These are phyloP conservation scores for Raphidocelis subcapitata DNA, from an alignment of 139 green algal species.

Conservation along the genomic window DNA sequence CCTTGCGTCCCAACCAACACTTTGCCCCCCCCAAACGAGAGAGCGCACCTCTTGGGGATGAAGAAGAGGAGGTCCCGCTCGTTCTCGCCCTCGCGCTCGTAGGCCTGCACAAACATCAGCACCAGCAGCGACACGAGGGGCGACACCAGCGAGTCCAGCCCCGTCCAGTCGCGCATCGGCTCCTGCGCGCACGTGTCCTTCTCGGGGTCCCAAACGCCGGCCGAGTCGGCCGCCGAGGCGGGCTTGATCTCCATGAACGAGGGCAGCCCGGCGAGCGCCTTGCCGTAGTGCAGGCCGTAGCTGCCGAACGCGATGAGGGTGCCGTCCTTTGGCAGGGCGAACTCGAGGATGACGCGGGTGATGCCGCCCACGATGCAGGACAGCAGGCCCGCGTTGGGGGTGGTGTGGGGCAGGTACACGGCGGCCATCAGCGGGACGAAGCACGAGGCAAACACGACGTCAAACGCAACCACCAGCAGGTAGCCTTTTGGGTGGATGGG, in stretches of 20 bases:
- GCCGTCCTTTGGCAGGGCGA: slow-evolving; percentile 46
- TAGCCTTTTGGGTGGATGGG: too few relatives aligned
- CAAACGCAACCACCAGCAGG: slow-evolving; percentile 49
- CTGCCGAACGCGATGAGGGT: slow-evolving; percentile 25
- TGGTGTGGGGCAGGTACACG: slow-evolving; percentile 28
- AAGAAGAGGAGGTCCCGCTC: slow-evolving; percentile 25
- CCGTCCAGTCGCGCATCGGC: slow-evolving; percentile 35
- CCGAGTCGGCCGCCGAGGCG: background rate
- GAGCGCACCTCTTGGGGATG: slow-evolving; percentile 29
- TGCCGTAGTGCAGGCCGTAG: slow-evolving; percentile 27
- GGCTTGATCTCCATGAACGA: slow-evolving; percentile 18
- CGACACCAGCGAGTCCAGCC: slow-evolving; percentile 38
- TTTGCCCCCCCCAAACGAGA: too few relatives aligned
- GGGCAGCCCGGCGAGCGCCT: slow-evolving; percentile 15
- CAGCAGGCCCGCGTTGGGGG: slow-evolving; percentile 36
- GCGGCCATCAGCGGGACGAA: slow-evolving; percentile 43
- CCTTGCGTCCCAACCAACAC: too few relatives aligned
- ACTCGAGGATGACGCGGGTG: slow-evolving; percentile 43
- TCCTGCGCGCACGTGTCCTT: slow-evolving; percentile 20
- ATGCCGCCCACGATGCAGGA: slow-evolving; percentile 22
- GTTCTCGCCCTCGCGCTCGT: slow-evolving; percentile 6
- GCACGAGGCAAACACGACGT: slow-evolving; percentile 37
- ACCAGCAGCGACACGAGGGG: slow-evolving; percentile 28
- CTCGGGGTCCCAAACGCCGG: slow-evolving; percentile 24
- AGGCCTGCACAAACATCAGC: slow-evolving; percentile 4